Percentiles rank a stretch among this genome's conserved stretches.
Conservation (phyloP, 2,329 filamentous ascomycete species). For the Acrocalymma vagum region DNA sequence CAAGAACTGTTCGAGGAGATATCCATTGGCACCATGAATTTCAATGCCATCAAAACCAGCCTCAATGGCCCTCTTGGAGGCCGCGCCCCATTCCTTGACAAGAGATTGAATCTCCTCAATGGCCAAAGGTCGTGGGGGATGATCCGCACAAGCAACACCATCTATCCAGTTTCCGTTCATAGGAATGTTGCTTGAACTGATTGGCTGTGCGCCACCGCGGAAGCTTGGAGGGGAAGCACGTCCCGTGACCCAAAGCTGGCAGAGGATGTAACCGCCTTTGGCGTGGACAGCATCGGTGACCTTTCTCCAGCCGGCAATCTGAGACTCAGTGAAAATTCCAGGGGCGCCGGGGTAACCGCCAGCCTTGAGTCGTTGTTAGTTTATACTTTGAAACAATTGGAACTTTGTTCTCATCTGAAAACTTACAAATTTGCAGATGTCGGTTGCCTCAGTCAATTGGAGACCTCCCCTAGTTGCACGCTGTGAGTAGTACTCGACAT, state of each 20-base stretch:
- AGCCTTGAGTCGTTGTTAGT: constrained; percentile 42
- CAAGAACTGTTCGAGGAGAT: constrained; percentile 62
- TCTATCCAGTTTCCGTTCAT: constrained; percentile 51
- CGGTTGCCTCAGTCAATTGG: constrained; percentile 66
- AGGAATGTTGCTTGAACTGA: constrained; percentile 51
- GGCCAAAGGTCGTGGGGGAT: constrained; percentile 45
- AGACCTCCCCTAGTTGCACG: constrained; percentile 64
- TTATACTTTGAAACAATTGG: background rate
- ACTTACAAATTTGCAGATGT: constrained; percentile 43
- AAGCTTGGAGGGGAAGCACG: constrained; percentile 52
- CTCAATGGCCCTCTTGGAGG: constrained; percentile 47
- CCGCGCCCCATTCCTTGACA: constrained; percentile 49
- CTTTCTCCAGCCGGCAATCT: constrained; percentile 60
- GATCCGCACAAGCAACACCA: constrained; percentile 45
- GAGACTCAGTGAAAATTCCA: constrained; percentile 46
- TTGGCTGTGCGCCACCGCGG: constrained; percentile 45
- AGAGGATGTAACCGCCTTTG: constrained; percentile 59
- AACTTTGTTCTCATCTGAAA: background rate
- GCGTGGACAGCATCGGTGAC: constrained; percentile 61
- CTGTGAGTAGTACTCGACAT: constrained; percentile 63
- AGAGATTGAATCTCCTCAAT: constrained; percentile 50
- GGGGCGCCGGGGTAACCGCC: constrained; percentile 46
- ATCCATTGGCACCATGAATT: constrained; percentile 52
- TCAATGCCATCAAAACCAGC: constrained; percentile 52
- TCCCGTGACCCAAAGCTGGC: constrained; percentile 58